Conservation (phyloP, 2,329 filamentous ascomycete species). For the Colletotrichum ledebouriae region DNA sequence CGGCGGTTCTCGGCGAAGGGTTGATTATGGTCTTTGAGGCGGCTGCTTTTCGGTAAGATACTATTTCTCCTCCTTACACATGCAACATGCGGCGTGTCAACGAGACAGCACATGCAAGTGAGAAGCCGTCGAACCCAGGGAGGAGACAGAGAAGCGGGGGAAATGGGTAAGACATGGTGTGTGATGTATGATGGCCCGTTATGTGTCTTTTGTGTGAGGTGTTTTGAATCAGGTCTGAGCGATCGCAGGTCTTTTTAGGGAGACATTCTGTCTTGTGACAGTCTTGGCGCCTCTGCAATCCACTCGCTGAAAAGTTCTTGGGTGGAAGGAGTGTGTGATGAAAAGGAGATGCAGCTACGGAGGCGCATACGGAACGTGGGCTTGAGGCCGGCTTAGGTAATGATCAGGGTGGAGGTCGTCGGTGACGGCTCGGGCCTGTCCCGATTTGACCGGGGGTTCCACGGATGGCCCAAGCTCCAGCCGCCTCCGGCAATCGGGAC, state of each 20-base stretch:
- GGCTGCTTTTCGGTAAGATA: background rate
- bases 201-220: conserved; percentile 6
- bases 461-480: background rate
- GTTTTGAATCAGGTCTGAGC: conserved; percentile 8
- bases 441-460: conserved; percentile 16
- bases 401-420: conserved; percentile 11
- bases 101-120: conserved; percentile 35
- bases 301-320: background rate
- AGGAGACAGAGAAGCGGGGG: conserved; percentile 26
- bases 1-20: background rate
- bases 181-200: conserved; percentile 7
- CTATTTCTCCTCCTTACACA: conserved; percentile 18
- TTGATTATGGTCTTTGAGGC: background rate
- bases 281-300: conserved; percentile 8
- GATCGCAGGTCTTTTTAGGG: background rate
- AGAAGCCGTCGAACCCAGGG: conserved; percentile 7
- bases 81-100: conserved; percentile 20
- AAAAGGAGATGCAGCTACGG: background rate
- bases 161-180: conserved; percentile 14
- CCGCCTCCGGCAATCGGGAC: background rate
- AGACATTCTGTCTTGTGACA: conserved; percentile 8
- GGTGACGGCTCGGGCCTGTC: conserved; percentile 36
- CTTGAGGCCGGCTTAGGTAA: conserved; percentile 29
- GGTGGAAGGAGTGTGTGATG: conserved; percentile 1
- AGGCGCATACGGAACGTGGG: conserved; percentile 6